Conservation (phyloP, 164 flowering plant species). For the Santalum album region DNA sequence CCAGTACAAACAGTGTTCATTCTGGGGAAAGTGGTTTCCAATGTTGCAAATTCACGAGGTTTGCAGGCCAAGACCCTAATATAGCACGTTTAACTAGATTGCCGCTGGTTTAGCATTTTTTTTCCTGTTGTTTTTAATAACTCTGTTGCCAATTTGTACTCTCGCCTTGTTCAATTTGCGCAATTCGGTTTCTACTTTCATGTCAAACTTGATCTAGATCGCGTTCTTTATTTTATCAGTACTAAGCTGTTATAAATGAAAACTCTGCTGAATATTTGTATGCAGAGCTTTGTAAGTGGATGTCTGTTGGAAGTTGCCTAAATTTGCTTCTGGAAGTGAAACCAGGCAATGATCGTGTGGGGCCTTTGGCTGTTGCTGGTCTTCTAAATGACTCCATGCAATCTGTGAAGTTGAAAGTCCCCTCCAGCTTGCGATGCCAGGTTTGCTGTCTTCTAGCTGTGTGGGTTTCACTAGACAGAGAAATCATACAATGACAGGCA, state of each 20-base stretch:
- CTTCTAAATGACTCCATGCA: slow-evolving; percentile 36
- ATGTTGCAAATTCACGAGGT: slow-evolving; percentile 34
- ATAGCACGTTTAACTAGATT: background rate
- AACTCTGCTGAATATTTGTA: slow-evolving; percentile 8
- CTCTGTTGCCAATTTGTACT: background rate
- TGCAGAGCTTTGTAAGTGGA: slow-evolving; percentile 56
- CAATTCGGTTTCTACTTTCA: background rate
- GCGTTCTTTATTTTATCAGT: background rate
- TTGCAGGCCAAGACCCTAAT: background rate
- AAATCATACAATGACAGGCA: background rate
- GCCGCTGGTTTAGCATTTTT: background rate
- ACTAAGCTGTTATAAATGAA: background rate
- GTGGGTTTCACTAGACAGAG: background rate
- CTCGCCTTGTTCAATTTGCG: background rate
- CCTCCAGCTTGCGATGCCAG: slow-evolving; percentile 46
- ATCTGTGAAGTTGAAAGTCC: slow-evolving; percentile 26
- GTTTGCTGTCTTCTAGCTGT: slow-evolving; percentile 22
- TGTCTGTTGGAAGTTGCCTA: slow-evolving; percentile 40
- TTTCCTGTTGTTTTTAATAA: background rate
- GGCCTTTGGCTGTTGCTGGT: slow-evolving; percentile 57
- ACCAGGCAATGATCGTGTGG: slow-evolving; percentile 55
- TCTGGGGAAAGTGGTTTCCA: slow-evolving; percentile 29
- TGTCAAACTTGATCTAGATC: too few species aligned
- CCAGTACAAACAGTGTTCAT: slow-evolving; percentile 48
- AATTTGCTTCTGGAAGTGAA: slow-evolving; percentile 49